Evolutionary conservation across 352 stramenopile species (phyloP).

Genomic region (Bremia lactucae): DNA sequence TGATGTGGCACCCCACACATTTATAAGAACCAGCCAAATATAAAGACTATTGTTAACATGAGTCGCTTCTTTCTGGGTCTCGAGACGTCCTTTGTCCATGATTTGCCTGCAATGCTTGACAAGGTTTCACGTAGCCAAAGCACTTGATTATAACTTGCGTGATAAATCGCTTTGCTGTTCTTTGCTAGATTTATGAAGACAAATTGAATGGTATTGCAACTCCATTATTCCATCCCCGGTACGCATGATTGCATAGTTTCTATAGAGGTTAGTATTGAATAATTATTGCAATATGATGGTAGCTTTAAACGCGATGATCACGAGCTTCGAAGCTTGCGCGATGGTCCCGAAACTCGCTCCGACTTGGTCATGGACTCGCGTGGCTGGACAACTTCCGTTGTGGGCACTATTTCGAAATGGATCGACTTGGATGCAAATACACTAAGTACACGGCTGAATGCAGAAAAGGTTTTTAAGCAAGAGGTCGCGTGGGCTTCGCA

Average conservation of each 20-base stretch:
- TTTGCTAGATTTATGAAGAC: conserved; percentile 51
- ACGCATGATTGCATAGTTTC: neutral
- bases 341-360: conserved; percentile 53
- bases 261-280: neutral
- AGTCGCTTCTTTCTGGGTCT: conserved; percentile 67
- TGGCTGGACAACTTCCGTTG: conserved; percentile 73
- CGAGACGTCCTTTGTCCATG: conserved; percentile 64
- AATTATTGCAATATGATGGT: neutral
- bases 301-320: conserved; percentile 67
- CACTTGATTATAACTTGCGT: neutral
- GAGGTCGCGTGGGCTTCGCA: conserved; percentile 94
- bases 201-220: conserved; percentile 70
- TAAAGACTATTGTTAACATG: no score
- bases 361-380: conserved; percentile 79
- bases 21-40: no score
- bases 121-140: conserved; percentile 18
- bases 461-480: conserved; percentile 79
- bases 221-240: conserved; percentile 79
- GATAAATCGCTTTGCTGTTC: neutral
- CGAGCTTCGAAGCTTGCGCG: conserved; percentile 44
- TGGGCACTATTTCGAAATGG: conserved; percentile 73
- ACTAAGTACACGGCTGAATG: conserved; percentile 26
- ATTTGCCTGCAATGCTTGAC: conserved; percentile 53
- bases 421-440: conserved; percentile 55
- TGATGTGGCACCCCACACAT: no score